A percentile compares a stretch with the other conserved stretches of the same genome.
phyloP scores from a whole-genome alignment of 345 rosid species.

The Camelina hispida region DNA sequence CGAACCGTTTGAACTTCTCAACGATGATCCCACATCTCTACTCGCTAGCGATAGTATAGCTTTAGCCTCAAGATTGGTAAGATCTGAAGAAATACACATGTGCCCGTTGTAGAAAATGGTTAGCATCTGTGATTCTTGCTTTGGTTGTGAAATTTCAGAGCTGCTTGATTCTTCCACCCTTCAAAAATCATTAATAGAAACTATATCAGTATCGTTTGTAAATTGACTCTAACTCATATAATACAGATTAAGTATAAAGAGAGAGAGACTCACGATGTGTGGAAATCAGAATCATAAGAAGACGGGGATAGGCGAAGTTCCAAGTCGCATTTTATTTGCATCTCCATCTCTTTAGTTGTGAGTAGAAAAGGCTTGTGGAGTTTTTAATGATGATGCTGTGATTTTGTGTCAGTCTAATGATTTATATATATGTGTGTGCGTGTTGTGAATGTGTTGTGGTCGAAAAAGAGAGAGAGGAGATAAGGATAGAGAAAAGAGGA shows the following conservation, averaged over 20 bases:
- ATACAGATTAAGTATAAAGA: neutral
- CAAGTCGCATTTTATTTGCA: constrained; percentile 38
- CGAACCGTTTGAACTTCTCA: neutral
- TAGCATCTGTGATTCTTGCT: constrained; percentile 24
- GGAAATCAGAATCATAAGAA: constrained; percentile 5
- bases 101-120: constrained; percentile 38
- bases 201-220: neutral
- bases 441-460: neutral
- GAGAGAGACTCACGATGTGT: constrained; percentile 12
- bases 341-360: constrained; percentile 23
- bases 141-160: constrained; percentile 1
- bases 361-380: constrained; percentile 1
- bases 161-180: constrained; percentile 17
- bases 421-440: constrained; percentile 10
- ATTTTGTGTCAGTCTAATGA: constrained; percentile 1
- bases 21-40: neutral
- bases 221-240: neutral
- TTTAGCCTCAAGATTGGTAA: constrained; percentile 25
- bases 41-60: constrained; percentile 35
- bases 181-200: neutral
- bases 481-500: neutral
- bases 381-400: constrained; percentile 14
- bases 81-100: constrained; percentile 30
- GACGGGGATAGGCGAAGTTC: constrained; percentile 34
- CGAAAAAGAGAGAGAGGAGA: constrained; percentile 12